phyloP scores from a whole-genome alignment of 2,329 filamentous ascomycete genomes.

The Ophiostoma montium region DNA sequence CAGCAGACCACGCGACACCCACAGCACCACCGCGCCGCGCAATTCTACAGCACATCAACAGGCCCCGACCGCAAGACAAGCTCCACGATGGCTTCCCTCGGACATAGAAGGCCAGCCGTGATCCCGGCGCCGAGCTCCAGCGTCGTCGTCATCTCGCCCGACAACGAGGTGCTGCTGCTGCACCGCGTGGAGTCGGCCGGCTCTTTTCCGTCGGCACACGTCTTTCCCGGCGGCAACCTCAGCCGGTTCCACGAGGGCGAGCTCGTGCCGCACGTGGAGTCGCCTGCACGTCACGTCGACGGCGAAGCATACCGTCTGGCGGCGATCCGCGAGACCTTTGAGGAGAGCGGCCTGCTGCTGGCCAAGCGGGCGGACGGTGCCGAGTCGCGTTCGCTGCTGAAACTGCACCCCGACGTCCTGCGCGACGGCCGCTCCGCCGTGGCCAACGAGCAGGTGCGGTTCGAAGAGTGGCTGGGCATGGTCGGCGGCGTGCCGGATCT shows the following conservation, averaged over 20 bases:
- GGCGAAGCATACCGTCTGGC: slow-evolving; percentile 62
- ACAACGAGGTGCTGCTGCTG: slow-evolving; percentile 76
- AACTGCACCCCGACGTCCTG: slow-evolving; percentile 43
- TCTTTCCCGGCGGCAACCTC: slow-evolving; percentile 86
- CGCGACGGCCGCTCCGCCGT: slow-evolving; percentile 54
- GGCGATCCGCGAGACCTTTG: slow-evolving; percentile 83
- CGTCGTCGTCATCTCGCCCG: slow-evolving; percentile 70
- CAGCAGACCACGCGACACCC: not conserved
- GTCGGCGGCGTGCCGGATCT: slow-evolving; percentile 47
- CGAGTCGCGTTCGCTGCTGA: slow-evolving; percentile 32
- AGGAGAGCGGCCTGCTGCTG: slow-evolving; percentile 82
- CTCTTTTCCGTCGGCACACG: slow-evolving; percentile 82
- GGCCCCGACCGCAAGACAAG: not conserved
- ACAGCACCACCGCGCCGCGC: not conserved
- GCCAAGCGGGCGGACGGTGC: slow-evolving; percentile 34
- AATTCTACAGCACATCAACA: not conserved
- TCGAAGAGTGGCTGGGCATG: slow-evolving; percentile 47
- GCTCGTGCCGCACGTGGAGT: slow-evolving; percentile 27
- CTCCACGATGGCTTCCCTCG: not conserved
- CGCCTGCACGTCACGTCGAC: slow-evolving; percentile 51
- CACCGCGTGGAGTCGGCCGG: slow-evolving; percentile 71
- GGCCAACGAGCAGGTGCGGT: slow-evolving; percentile 50
- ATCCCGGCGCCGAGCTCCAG: slow-evolving; percentile 28
- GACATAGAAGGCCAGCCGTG: slow-evolving; percentile 1
- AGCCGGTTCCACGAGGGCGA: slow-evolving; percentile 61